These are phyloP conservation scores for Podila horticola DNA, from an alignment of 192 early-diverging fungal genomes.

Conservation along the genomic window DNA sequence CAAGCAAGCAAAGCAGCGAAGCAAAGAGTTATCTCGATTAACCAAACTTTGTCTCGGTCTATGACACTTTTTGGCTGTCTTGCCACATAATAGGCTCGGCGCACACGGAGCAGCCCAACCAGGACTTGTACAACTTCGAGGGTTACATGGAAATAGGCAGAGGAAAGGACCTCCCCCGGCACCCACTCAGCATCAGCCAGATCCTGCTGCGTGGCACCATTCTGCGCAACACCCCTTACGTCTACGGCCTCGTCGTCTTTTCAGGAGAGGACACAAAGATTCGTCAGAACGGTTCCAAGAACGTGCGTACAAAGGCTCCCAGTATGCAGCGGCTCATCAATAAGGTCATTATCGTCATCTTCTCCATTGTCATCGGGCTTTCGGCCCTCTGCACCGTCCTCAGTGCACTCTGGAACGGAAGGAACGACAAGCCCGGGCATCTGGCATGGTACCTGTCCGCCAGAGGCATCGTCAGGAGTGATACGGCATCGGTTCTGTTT, in stretches of 20 bases:
- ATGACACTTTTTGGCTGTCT: not conserved
- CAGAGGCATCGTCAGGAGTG: constrained; percentile 19
- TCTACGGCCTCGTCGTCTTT: constrained; percentile 83
- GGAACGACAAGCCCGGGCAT: constrained; percentile 5
- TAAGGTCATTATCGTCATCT: constrained; percentile 78
- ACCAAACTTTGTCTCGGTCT: not conserved
- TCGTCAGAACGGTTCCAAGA: constrained; percentile 75
- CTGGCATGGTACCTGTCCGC: constrained; percentile 65
- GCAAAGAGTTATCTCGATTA: too few species aligned
- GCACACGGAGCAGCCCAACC: constrained; percentile 77
- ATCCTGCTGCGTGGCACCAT: constrained; percentile 87
- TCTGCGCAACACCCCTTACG: constrained; percentile 82
- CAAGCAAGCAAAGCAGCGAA: too few species aligned
- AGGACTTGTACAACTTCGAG: constrained; percentile 87
- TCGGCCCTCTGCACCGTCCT: constrained; percentile 62
- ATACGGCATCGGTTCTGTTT: constrained; percentile 60
- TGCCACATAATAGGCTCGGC: constrained; percentile 46
- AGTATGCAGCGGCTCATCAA: constrained; percentile 83
- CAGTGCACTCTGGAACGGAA: constrained; percentile 59
- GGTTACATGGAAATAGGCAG: constrained; percentile 74
- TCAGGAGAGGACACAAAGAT: constrained; percentile 76
- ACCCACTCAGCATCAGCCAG: constrained; percentile 81
- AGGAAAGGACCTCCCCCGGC: constrained; percentile 45
- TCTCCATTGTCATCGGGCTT: constrained; percentile 66
- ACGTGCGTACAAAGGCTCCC: constrained; percentile 77